A percentile compares a stretch with the other conserved stretches of the same genome.
Conservation (phyloP, 2,329 filamentous ascomycete species). For the Aspergillus pseudonomiae region DNA sequence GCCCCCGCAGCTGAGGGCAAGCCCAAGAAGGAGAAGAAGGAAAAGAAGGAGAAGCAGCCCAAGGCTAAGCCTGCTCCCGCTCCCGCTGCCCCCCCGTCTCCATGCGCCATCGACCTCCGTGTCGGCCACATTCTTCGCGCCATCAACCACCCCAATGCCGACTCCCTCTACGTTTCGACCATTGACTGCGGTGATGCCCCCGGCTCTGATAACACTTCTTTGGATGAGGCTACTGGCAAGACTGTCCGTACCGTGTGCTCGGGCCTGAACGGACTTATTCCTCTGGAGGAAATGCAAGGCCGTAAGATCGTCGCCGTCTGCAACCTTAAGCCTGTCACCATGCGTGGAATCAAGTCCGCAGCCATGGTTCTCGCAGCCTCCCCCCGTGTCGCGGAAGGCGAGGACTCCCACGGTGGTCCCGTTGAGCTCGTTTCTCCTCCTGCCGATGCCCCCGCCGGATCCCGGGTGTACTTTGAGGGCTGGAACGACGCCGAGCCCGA, state of each 20-base stretch:
- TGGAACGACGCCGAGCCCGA: conserved; percentile 87
- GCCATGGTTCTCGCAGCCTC: conserved; percentile 97
- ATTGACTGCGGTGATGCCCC: conserved; percentile 90
- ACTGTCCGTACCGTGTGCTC: conserved; percentile 95
- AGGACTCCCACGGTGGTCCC: conserved; percentile 81
- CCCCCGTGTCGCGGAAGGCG: conserved; percentile 78
- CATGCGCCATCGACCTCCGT: conserved; percentile 86
- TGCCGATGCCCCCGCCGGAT: conserved; percentile 75
- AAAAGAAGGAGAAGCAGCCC: conserved; percentile 72
- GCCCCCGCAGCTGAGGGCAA: conserved; percentile 52
- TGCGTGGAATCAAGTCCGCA: conserved; percentile 81
- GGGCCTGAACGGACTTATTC: conserved; percentile 88
- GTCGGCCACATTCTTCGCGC: conserved; percentile 98
- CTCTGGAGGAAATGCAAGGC: conserved; percentile 93
- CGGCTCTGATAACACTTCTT: conserved; percentile 80
- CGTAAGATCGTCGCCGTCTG: conserved; percentile 94
- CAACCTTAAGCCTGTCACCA: conserved; percentile 98
- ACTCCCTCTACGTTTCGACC: conserved; percentile 92
- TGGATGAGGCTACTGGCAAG: conserved; percentile 81
- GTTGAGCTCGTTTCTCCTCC: conserved; percentile 92
- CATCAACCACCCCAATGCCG: conserved; percentile 92
- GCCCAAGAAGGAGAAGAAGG: conserved; percentile 56
- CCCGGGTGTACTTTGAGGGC: conserved; percentile 89
- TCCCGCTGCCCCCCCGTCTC: conserved; percentile 75
- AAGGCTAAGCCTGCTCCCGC: conserved; percentile 76